phyloP scores from a whole-genome alignment of 768 basidiomycete species.

The Boletus tomentosulus region DNA sequence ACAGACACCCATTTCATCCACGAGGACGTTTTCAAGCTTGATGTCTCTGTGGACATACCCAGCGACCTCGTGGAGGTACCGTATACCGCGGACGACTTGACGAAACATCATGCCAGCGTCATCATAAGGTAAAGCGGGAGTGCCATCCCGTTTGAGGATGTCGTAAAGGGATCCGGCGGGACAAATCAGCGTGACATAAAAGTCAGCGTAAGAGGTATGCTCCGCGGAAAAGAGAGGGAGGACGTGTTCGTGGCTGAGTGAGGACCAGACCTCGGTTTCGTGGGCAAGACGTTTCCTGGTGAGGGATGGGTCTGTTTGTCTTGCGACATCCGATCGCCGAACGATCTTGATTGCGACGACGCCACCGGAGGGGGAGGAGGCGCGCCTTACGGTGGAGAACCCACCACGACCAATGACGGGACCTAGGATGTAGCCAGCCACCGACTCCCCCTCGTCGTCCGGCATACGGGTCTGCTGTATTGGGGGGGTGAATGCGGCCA shows the following conservation, averaged over 20 bases:
- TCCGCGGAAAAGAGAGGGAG: conserved; percentile 73
- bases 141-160: conserved; percentile 68
- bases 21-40: conserved; percentile 95
- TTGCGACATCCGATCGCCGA: conserved; percentile 50
- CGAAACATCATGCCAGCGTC: conserved; percentile 83
- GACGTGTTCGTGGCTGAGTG: conserved; percentile 79
- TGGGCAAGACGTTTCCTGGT: conserved; percentile 57
- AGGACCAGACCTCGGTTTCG: conserved; percentile 70
- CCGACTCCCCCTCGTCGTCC: conserved; percentile 63
- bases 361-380: conserved; percentile 57
- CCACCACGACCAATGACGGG: conserved; percentile 74
- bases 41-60: conserved; percentile 87
- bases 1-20: conserved; percentile 86
- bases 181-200: conserved; percentile 79
- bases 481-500: conserved; percentile 56
- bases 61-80: conserved; percentile 77
- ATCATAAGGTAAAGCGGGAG: conserved; percentile 66
- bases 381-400: conserved; percentile 76
- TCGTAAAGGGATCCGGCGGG: conserved; percentile 84
- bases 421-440: conserved; percentile 75
- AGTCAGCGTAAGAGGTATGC: conserved; percentile 62
- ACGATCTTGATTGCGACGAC: conserved; percentile 85
- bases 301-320: conserved; percentile 44
- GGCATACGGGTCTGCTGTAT: conserved; percentile 35
- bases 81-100: conserved; percentile 78